Conservation (phyloP, 2,329 filamentous ascomycete genomes). For the Colletotrichum lentis region DNA sequence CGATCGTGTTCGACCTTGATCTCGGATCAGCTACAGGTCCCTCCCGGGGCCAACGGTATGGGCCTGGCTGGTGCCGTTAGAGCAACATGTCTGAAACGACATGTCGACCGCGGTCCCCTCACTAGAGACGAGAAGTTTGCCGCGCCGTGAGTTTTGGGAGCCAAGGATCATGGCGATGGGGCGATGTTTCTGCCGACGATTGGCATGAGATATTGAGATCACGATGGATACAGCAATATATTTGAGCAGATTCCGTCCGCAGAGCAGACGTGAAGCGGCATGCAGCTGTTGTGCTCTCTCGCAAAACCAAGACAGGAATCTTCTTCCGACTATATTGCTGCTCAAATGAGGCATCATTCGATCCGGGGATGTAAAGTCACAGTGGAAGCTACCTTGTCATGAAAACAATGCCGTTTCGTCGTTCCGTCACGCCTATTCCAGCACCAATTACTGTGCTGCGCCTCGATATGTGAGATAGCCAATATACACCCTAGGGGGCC, state of each 20-base stretch:
- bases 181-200: background rate
- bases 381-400: background rate
- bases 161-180: background rate
- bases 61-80: slow-evolving; percentile 18
- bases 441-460: background rate
- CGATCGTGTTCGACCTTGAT: background rate
- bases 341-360: background rate
- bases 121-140: background rate
- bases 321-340: too few species aligned
- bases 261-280: too few species aligned
- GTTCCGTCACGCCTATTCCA: background rate
- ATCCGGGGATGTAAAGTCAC: background rate
- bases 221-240: background rate
- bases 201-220: background rate
- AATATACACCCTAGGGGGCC: background rate
- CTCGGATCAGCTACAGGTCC: too few species aligned
- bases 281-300: background rate
- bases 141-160: background rate
- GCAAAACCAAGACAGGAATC: background rate
- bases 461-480: background rate
- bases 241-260: background rate
- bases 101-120: slow-evolving; percentile 18
- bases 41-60: too few species aligned
- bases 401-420: background rate
- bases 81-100: slow-evolving; percentile 26